A percentile compares a stretch with the other conserved stretches of the same genome.
These are phyloP conservation scores for Aaosphaeria arxii DNA, from an alignment of 2,329 filamentous ascomycete species.

Conservation along the genomic window DNA sequence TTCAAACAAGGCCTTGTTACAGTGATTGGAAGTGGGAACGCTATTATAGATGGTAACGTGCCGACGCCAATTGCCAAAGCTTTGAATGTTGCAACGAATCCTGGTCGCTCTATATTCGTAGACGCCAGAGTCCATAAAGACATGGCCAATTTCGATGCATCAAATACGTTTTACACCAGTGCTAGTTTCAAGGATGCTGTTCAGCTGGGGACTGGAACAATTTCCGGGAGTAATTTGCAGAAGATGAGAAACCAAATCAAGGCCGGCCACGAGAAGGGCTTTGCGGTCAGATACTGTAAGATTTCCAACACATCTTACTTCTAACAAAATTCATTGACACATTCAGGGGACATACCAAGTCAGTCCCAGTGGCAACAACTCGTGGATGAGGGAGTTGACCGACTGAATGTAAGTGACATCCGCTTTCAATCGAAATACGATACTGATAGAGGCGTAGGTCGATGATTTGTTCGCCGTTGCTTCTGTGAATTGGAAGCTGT, in stretches of 20 bases:
- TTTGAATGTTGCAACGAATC: conserved; percentile 55
- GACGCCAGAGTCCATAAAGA: conserved; percentile 9
- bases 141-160: conserved; percentile 23
- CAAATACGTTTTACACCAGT: conserved; percentile 51
- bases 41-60: neutral
- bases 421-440: neutral
- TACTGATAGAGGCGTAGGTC: neutral
- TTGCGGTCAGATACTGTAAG: conserved; percentile 53
- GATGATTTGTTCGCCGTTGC: conserved; percentile 7
- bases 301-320: neutral
- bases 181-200: conserved; percentile 41
- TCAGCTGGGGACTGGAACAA: conserved; percentile 1
- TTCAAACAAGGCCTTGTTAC: conserved; percentile 2
- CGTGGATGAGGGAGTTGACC: conserved; percentile 52
- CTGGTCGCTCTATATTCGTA: conserved; percentile 32
- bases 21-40: conserved; percentile 2
- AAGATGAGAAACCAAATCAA: conserved; percentile 49
- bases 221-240: conserved; percentile 36
- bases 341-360: conserved; percentile 50
- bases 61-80: conserved; percentile 44
- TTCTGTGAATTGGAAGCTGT: conserved; percentile 1
- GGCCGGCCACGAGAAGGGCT: conserved; percentile 52
- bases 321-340: neutral
- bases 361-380: conserved; percentile 52
- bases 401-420: conserved; percentile 50